Evolutionary conservation across 2,329 filamentous ascomycete genomes (phyloP).

Genomic region (Diaporthe ampelina): DNA sequence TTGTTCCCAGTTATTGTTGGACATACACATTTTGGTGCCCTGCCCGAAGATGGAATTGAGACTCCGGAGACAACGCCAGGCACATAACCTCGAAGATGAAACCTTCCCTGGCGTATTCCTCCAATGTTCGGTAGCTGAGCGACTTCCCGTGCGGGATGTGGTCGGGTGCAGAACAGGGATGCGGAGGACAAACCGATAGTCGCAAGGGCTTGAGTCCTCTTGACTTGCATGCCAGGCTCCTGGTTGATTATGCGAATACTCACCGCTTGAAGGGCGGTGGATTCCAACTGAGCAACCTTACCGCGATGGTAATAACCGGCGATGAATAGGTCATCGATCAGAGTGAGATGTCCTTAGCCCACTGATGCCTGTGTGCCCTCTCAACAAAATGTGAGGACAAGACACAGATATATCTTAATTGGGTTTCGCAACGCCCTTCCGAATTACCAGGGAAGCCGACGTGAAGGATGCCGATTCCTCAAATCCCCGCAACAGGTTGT

Average conservation of each 20-base stretch:
- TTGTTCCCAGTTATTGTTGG: conserved; percentile 29
- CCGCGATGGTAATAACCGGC: neutral
- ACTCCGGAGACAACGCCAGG: neutral
- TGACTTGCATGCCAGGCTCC: neutral
- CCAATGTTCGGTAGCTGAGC: neutral
- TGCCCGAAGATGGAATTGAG: neutral
- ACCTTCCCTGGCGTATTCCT: neutral
- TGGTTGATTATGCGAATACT: neutral
- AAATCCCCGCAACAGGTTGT: neutral
- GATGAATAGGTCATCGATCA: neutral
- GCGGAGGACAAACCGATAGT: neutral
- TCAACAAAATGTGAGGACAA: neutral
- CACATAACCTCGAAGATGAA: neutral
- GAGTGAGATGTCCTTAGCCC: neutral
- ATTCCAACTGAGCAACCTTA: neutral
- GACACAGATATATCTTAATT: neutral
- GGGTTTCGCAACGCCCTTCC: neutral
- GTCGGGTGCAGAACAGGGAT: neutral
- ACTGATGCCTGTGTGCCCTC: no score
- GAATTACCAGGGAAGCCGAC: neutral
- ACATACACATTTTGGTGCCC: neutral
- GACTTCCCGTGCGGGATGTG: neutral
- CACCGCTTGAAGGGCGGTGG: neutral
- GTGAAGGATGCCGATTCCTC: neutral
- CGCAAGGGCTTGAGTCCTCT: neutral